Evolutionary conservation across 352 stramenopile genomes (phyloP).

Genomic region (Globisporangium apiculatum): DNA sequence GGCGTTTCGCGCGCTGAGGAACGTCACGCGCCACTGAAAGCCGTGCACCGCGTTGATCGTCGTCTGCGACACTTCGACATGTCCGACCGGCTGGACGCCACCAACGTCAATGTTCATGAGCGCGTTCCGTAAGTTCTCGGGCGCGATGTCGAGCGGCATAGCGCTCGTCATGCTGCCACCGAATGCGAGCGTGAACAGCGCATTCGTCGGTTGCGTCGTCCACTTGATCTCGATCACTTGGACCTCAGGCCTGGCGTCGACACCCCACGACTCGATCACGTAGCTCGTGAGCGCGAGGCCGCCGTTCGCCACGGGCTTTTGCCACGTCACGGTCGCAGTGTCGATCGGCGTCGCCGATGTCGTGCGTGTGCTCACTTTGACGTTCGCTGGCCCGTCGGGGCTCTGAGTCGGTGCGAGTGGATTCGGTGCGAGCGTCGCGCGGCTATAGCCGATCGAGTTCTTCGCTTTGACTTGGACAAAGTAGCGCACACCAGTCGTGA

Average conservation of each 20-base stretch:
- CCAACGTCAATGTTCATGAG: slow-evolving; percentile 82
- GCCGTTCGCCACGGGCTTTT: slow-evolving; percentile 44
- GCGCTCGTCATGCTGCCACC: slow-evolving; percentile 53
- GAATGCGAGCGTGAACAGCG: slow-evolving; percentile 72
- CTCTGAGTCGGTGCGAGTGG: slow-evolving; percentile 45
- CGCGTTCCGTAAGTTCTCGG: slow-evolving; percentile 75
- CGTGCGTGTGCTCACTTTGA: slow-evolving; percentile 52
- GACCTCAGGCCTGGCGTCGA: slow-evolving; percentile 41
- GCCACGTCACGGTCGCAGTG: slow-evolving; percentile 61
- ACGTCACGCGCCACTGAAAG: slow-evolving; percentile 77
- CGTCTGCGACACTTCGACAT: slow-evolving; percentile 53
- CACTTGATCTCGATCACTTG: slow-evolving; percentile 86
- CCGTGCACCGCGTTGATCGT: slow-evolving; percentile 51
- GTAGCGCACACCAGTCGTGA: slow-evolving; percentile 71
- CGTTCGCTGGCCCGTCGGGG: slow-evolving; percentile 38
- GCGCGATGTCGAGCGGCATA: slow-evolving; percentile 65
- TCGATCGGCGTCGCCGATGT: slow-evolving; percentile 41
- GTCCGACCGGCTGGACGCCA: slow-evolving; percentile 18
- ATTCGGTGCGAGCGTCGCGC: slow-evolving; percentile 49
- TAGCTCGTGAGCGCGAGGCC: slow-evolving; percentile 69
- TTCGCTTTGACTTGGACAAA: slow-evolving; percentile 82
- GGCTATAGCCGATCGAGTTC: slow-evolving; percentile 62
- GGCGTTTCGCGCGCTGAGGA: slow-evolving; percentile 32
- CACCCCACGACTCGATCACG: slow-evolving; percentile 79
- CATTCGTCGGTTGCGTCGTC: slow-evolving; percentile 41